Evolutionary conservation across 257 asterid genomes (phyloP).

Genomic region (Solanum habrochaites): DNA sequence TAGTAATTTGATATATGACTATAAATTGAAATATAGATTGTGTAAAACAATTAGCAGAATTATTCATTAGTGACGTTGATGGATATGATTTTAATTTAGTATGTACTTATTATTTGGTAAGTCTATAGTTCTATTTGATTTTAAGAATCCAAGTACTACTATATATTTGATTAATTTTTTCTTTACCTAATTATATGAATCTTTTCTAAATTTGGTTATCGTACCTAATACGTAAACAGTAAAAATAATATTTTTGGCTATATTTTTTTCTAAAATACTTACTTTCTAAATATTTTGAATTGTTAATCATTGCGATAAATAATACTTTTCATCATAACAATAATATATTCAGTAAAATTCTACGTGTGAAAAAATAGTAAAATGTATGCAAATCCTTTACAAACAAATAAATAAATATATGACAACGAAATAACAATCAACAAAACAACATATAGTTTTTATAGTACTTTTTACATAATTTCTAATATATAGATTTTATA

Average conservation of each 20-base stretch:
- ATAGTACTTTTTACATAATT: neutral
- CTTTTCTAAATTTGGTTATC: neutral
- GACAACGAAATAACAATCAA: neutral
- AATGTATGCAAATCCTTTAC: too few species aligned
- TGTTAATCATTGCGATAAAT: rapidly evolving
- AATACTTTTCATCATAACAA: too few species aligned
- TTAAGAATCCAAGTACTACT: neutral
- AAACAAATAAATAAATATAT: too few species aligned
- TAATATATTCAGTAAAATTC: too few species aligned
- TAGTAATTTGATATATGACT: neutral
- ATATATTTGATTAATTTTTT: neutral
- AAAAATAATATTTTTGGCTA: too few species aligned
- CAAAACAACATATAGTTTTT: too few species aligned
- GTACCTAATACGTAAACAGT: neutral
- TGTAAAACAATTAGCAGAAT: neutral
- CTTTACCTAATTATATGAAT: neutral
- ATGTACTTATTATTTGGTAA: neutral
- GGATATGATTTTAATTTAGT: neutral
- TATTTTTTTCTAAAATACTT: too few species aligned
- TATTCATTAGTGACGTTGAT: neutral
- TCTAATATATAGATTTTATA: too few species aligned
- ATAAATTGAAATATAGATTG: neutral
- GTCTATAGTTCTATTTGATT: neutral
- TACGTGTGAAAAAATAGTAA: rapidly evolving
- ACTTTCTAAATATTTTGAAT: too few species aligned